Conservation (phyloP, 1,284 basidiomycete genomes). For the Thecaphora thlaspeos region DNA sequence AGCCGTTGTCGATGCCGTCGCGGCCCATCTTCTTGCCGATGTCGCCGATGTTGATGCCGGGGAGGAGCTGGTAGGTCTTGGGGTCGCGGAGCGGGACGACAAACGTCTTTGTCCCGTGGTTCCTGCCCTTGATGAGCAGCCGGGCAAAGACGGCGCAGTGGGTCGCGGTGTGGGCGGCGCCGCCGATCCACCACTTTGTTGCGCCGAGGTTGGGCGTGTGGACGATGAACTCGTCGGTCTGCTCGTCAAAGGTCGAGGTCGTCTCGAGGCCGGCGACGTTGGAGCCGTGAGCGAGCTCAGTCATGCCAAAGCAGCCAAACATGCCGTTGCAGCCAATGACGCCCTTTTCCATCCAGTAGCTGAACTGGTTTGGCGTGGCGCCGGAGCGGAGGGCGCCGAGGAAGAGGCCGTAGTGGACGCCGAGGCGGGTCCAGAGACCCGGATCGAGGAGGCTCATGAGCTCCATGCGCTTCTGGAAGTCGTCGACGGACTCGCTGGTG, state of each 20-base stretch:
- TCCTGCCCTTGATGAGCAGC: constrained; percentile 63
- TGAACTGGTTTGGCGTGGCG: constrained; percentile 58
- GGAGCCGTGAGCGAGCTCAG: constrained; percentile 61
- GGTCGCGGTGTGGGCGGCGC: constrained; percentile 64
- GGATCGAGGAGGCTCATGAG: constrained; percentile 61
- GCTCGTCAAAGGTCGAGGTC: constrained; percentile 64
- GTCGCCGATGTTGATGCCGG: constrained; percentile 65
- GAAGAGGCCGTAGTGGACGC: constrained; percentile 64
- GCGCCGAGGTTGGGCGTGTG: constrained; percentile 61
- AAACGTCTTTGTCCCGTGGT: constrained; percentile 65
- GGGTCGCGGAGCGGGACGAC: constrained; percentile 64
- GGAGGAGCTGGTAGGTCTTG: constrained; percentile 59
- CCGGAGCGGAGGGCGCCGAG: constrained; percentile 57
- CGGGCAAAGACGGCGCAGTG: constrained; percentile 65
- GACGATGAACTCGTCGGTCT: constrained; percentile 64
- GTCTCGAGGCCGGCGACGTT: constrained; percentile 66
- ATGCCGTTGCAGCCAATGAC: constrained; percentile 63
- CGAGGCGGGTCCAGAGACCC: constrained; percentile 64
- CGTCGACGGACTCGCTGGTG: constrained; percentile 50
- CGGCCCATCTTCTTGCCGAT: constrained; percentile 67
- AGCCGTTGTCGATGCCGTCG: constrained; percentile 62
- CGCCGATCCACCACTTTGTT: constrained; percentile 62
- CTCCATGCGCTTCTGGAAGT: constrained; percentile 63
- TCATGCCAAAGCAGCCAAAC: constrained; percentile 66
- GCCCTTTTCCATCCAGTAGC: constrained; percentile 65